phyloP scores from a whole-genome alignment of 2,329 filamentous ascomycete genomes.

The Aureobasidium mangrovei region DNA sequence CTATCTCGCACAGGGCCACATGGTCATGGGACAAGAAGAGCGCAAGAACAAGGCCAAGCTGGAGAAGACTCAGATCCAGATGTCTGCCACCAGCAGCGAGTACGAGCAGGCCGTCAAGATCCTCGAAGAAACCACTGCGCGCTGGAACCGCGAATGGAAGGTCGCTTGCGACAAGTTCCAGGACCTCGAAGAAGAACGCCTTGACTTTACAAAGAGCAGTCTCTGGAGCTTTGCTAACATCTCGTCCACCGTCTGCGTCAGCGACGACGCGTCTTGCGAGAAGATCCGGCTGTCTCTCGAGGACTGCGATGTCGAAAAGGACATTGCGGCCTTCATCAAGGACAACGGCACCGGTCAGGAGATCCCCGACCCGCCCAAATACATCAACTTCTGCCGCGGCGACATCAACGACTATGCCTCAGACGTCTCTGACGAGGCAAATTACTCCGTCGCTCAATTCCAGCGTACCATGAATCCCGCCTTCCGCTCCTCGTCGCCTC shows the following conservation, averaged over 20 bases:
- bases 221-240: constrained; percentile 98
- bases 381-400: constrained; percentile 96
- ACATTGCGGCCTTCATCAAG: constrained; percentile 81
- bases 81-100: constrained; percentile 82
- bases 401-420: constrained; percentile 73
- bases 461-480: constrained; percentile 90
- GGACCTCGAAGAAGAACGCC: constrained; percentile 90
- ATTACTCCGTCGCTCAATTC: constrained; percentile 92
- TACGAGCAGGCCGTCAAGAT: constrained; percentile 91
- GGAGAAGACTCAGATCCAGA: constrained; percentile 95
- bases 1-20: constrained; percentile 94
- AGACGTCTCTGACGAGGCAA: constrained; percentile 75
- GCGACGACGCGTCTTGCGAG: constrained; percentile 92
- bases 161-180: constrained; percentile 96
- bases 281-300: constrained; percentile 90
- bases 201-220: constrained; percentile 96
- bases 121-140: constrained; percentile 84
- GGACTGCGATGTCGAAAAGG: constrained; percentile 93
- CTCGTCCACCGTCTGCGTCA: constrained; percentile 92
- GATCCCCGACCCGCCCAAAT: constrained; percentile 92
- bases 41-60: constrained; percentile 97
- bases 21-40: constrained; percentile 99
- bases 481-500: constrained; percentile 90
- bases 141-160: constrained; percentile 99
- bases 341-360: constrained; percentile 89